phyloP scores from a whole-genome alignment of 2,329 filamentous ascomycete genomes.

The Plectosphaerella plurivora region DNA sequence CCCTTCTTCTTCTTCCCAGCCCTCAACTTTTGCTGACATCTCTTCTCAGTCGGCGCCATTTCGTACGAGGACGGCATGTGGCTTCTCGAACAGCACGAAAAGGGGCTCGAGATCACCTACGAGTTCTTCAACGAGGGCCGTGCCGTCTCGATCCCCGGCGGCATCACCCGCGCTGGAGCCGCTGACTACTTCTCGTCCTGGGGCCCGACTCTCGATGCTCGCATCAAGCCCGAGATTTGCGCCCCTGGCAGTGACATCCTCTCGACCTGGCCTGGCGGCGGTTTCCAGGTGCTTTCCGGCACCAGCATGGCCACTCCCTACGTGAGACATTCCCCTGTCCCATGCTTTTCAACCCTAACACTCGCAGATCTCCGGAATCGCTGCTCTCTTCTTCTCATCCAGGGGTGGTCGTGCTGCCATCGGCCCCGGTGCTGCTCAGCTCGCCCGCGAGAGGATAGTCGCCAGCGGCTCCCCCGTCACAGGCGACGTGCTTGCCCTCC shows the following conservation, averaged over 20 bases:
- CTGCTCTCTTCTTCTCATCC: slow-evolving; percentile 18
- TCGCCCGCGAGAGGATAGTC: slow-evolving; percentile 4
- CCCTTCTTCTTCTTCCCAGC: too few relatives aligned
- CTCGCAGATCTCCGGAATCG: slow-evolving; percentile 27
- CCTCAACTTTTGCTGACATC: neutral
- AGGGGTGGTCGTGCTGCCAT: slow-evolving; percentile 11
- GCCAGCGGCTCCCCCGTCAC: neutral
- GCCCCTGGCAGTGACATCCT: slow-evolving; percentile 41
- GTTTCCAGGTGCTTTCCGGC: slow-evolving; percentile 10
- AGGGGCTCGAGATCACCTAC: neutral
- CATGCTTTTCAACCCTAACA: neutral
- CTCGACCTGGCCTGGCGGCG: slow-evolving; percentile 5
- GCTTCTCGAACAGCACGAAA: slow-evolving; percentile 3
- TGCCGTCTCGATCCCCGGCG: neutral
- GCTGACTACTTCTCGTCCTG: slow-evolving; percentile 47
- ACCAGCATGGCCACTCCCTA: slow-evolving; percentile 13
- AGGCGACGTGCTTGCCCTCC: too few relatives aligned
- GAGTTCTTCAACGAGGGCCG: neutral
- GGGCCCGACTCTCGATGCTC: slow-evolving; percentile 57
- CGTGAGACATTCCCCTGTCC: neutral
- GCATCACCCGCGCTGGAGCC: slow-evolving; percentile 19
- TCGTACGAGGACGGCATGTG: slow-evolving; percentile 3
- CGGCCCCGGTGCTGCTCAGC: neutral
- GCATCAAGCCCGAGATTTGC: slow-evolving; percentile 50
- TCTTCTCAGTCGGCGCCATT: slow-evolving; percentile 1